phyloP scores from a whole-genome alignment of 2,329 filamentous ascomycete species.

The Coniosporium uncinatum region DNA sequence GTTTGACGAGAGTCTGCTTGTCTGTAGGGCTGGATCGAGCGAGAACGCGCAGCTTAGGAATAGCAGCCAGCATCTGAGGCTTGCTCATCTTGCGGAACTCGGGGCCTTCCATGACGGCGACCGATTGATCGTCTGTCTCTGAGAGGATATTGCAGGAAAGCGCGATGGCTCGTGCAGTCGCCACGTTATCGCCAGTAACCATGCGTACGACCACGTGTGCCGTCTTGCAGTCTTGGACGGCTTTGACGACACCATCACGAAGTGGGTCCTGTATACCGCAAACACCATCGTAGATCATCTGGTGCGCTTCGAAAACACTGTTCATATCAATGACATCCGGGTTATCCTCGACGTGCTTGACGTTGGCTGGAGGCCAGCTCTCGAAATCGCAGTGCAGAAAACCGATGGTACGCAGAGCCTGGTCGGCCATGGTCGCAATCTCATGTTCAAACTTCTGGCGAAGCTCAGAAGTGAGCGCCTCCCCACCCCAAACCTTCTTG shows the following conservation, averaged over 20 bases:
- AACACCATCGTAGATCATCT: not conserved
- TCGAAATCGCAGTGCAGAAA: slow-evolving; percentile 46
- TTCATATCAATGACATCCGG: slow-evolving; percentile 57
- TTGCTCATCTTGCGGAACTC: slow-evolving; percentile 74
- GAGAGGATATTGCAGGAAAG: slow-evolving; percentile 38
- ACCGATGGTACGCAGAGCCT: slow-evolving; percentile 64
- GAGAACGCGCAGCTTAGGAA: slow-evolving; percentile 78
- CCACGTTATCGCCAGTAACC: slow-evolving; percentile 40
- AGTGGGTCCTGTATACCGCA: slow-evolving; percentile 54
- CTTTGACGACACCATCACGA: slow-evolving; percentile 67
- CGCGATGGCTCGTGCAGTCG: slow-evolving; percentile 39
- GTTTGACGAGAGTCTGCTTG: slow-evolving; percentile 89
- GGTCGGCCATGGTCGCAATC: slow-evolving; percentile 61
- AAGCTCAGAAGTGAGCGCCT: slow-evolving; percentile 40
- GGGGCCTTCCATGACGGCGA: slow-evolving; percentile 21
- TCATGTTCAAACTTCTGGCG: slow-evolving; percentile 55
- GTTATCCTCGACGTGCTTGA: not conserved
- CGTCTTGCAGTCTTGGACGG: slow-evolving; percentile 35
- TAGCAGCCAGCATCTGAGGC: slow-evolving; percentile 66
- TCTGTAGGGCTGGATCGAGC: slow-evolving; percentile 81
- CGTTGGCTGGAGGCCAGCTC: not conserved
- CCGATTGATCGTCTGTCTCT: slow-evolving; percentile 15
- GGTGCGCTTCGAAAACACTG: slow-evolving; percentile 55
- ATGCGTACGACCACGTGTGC: slow-evolving; percentile 43
- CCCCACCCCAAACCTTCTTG: not conserved